Evolutionary conservation across 768 basidiomycete species (phyloP), one percentile per base, ranked within the genome.

Genomic region (Suillus weaverae): DNA sequence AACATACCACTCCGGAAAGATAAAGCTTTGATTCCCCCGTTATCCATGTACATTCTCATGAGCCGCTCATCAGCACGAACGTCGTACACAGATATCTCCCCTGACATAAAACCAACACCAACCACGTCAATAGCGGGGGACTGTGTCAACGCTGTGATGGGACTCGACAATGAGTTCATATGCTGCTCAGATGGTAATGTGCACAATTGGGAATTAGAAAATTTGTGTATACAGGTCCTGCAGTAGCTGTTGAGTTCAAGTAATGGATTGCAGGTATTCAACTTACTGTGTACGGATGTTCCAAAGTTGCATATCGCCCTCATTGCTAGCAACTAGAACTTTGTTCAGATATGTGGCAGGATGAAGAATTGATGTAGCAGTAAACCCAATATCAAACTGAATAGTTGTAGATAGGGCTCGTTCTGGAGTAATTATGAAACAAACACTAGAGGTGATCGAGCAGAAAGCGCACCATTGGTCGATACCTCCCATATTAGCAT

Each of bases 311-410:
- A 99, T 78, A 50, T 78, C 80, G 4, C 97, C 97, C 74, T 95
- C 84, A 63, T 80, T 84, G 70, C 94, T 92, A 4, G 89, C 87
- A 13, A 99, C 85, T 1, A 99, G 81, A 1, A 99, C 83, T 79
- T 99, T 99, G 81, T 99, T 99, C 60, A 99, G 76, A 77, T 99
- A 99, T 14, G 97, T 99, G 1, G 95, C 90, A 3, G 97, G 97
- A 74, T 99, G 97, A 6, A 97, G 82, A 50, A 97, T 80, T 33
- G 83, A 83, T 5, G 87, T 90, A n/a, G 96, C 96, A 2, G 89
- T 90, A 75, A 99, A 99, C 22, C 85, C 87, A 8, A 85, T 71
- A 57, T 95, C 91, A 70, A 99, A 97, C 50, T 87, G 82, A 56
- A 99, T 85, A 4, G 86, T 86, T 4, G 84, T 81, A 59, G 89